A percentile compares a stretch with the other conserved stretches of the same genome.
These are phyloP conservation scores for Blastobotrys elegans DNA, from an alignment of 1,139 yeast species.

Conservation along the genomic window DNA sequence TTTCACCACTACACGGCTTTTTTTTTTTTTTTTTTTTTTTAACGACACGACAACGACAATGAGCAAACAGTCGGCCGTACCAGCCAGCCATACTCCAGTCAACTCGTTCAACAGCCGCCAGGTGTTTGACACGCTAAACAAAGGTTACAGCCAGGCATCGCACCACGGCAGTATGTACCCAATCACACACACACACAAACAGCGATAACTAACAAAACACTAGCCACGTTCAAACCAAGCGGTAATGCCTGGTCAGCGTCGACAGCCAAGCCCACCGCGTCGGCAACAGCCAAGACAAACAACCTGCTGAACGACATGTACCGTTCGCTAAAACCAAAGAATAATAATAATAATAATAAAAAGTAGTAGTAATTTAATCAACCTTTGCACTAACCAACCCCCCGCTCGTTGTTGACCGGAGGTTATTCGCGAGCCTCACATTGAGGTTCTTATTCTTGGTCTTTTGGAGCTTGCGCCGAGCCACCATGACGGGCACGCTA, in stretches of 20 bases:
- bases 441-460: slow-evolving; percentile 49
- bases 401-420: slow-evolving; percentile 23
- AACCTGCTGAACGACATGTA: slow-evolving; percentile 22
- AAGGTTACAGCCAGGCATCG: slow-evolving; percentile 19
- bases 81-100: slow-evolving; percentile 20
- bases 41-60: no score
- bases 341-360: background rate
- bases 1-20: no score
- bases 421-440: slow-evolving; percentile 40
- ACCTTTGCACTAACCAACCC: slow-evolving; percentile 26
- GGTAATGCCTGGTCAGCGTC: slow-evolving; percentile 25
- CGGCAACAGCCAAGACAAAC: slow-evolving; percentile 17
- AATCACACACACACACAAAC: no score
- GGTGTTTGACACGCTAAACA: slow-evolving; percentile 24
- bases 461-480: slow-evolving; percentile 75
- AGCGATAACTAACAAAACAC: no score
- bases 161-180: slow-evolving; percentile 16
- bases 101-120: slow-evolving; percentile 27
- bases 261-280: slow-evolving; percentile 6
- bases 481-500: slow-evolving; percentile 87
- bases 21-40: no score
- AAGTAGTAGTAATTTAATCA: slow-evolving; percentile 18
- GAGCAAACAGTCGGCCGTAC: background rate
- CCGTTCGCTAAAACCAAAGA: background rate
- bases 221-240: background rate